Evolutionary conservation across 2,329 filamentous ascomycete genomes (phyloP).

Genomic region (Talaromyces sp.): DNA sequence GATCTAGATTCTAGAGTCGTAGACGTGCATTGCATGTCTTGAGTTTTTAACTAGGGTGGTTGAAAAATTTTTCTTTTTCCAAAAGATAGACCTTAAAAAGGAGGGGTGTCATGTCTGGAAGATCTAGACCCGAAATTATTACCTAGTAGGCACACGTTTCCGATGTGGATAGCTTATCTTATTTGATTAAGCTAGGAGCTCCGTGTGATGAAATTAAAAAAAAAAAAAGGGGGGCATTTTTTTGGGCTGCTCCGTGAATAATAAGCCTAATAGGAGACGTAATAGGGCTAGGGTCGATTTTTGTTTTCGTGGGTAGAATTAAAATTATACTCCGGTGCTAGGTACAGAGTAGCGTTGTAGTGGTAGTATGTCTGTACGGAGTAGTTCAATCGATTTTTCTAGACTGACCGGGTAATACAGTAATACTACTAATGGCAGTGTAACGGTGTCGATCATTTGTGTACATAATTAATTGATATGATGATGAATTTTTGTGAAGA

Average conservation of each 20-base stretch:
- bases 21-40: background rate
- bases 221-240: background rate
- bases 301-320: background rate
- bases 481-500: background rate
- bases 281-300: background rate
- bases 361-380: no score
- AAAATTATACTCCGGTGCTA: background rate
- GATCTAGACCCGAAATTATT: background rate
- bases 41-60: no score
- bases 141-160: background rate
- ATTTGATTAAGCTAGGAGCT: background rate
- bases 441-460: background rate
- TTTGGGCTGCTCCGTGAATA: no score
- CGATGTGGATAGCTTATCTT: background rate
- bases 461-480: background rate
- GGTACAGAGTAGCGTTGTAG: no score
- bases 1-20: background rate
- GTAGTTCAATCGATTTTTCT: no score
- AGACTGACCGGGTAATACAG: no score
- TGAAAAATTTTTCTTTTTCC: no score
- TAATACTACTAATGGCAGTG: background rate
- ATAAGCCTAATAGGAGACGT: no score
- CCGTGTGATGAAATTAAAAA: background rate
- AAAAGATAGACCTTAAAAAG: background rate
- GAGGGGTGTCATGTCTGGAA: background rate